These are phyloP conservation scores for Coemansia umbellata DNA, from an alignment of 192 early-diverging fungal species.

Conservation along the genomic window DNA sequence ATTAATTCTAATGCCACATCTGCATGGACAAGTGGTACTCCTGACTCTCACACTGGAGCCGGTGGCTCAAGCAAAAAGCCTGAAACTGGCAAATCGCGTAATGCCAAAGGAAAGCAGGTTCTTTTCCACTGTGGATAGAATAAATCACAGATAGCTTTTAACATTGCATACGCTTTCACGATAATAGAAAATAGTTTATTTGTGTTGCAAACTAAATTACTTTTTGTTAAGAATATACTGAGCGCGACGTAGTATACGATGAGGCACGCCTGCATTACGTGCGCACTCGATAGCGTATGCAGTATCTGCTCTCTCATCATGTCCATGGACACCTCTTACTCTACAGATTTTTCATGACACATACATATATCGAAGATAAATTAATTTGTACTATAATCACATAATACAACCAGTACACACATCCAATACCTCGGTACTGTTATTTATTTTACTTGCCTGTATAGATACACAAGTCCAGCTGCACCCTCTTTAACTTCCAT, in stretches of 20 bases:
- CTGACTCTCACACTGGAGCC: not conserved
- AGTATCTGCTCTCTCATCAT: no score
- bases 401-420: no score
- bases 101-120: conserved; percentile 31
- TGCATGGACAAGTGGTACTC: conserved; percentile 28
- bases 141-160: no score
- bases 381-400: no score
- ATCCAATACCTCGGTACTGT: no score
- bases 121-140: conserved; percentile 14
- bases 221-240: conserved; percentile 3
- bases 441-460: conserved; percentile 16
- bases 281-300: conserved; percentile 28
- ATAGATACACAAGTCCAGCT: conserved; percentile 18
- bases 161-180: no score
- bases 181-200: no score
- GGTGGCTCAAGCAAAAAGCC: conserved; percentile 3
- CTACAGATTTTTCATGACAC: no score
- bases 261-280: conserved; percentile 21
- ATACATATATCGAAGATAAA: no score
- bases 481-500: conserved; percentile 16
- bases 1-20: conserved; percentile 27
- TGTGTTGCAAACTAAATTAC: no score
- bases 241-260: conserved; percentile 7
- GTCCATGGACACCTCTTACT: no score
- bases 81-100: not conserved